A percentile compares a stretch with the other conserved stretches of the same genome.
These are phyloP conservation scores for Lycium ferocissimum DNA, from an alignment of 257 asterid species.

Conservation along the genomic window DNA sequence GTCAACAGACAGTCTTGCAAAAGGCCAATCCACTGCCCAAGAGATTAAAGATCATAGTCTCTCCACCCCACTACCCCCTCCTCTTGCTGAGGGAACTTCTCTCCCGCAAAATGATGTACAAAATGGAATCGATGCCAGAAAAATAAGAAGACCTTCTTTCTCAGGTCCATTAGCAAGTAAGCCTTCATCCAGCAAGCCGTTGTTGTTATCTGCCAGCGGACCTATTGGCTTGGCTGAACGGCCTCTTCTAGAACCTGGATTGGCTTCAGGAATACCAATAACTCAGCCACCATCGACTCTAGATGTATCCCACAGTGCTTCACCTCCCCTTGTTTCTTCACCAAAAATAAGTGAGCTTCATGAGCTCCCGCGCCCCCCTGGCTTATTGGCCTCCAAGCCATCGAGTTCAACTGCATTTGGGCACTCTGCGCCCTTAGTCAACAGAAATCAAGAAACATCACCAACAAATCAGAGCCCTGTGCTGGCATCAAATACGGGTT, in stretches of 20 bases:
- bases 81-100: conserved; percentile 60
- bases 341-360: conserved; percentile 92
- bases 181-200: conserved; percentile 62
- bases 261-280: conserved; percentile 50
- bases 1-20: conserved; percentile 40
- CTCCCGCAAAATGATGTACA: conserved; percentile 55
- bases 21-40: conserved; percentile 49
- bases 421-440: conserved; percentile 80
- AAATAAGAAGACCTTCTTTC: conserved; percentile 67
- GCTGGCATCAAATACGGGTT: conserved; percentile 54
- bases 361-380: conserved; percentile 99
- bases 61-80: conserved; percentile 77
- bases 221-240: conserved; percentile 59
- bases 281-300: conserved; percentile 53
- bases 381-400: conserved; percentile 58
- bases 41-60: conserved; percentile 58
- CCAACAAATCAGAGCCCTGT: conserved; percentile 62
- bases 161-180: conserved; percentile 91
- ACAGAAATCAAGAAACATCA: conserved; percentile 65
- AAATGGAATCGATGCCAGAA: conserved; percentile 53
- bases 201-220: conserved; percentile 56
- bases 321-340: conserved; percentile 74
- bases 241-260: conserved; percentile 58
- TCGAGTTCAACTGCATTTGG: conserved; percentile 56
- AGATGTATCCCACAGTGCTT: conserved; percentile 56